Evolutionary conservation across 257 asterid genomes (phyloP).

Genomic region (Scutellaria galericulata): DNA sequence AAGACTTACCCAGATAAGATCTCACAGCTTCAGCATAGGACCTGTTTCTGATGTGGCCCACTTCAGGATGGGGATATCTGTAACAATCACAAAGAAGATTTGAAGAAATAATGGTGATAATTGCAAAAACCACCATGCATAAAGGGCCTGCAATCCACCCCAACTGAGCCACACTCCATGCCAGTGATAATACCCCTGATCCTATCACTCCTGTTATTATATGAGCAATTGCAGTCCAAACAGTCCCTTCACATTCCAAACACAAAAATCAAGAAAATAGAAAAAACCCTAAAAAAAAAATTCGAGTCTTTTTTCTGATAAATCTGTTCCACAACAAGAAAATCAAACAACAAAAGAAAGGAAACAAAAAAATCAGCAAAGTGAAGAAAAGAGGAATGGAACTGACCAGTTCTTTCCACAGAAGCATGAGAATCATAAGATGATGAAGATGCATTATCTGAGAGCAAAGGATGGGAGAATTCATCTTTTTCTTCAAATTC

Average conservation of each 20-base stretch:
- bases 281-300: too few relatives aligned
- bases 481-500: conserved; percentile 40
- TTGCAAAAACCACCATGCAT: conserved; percentile 46
- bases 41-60: conserved; percentile 55
- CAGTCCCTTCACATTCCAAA: conserved; percentile 49
- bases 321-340: too few relatives aligned
- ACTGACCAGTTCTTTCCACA: conserved; percentile 48
- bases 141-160: conserved; percentile 69
- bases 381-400: not conserved
- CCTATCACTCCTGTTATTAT: conserved; percentile 69
- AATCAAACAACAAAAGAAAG: not conserved
- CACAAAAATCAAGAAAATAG: conserved; percentile 21
- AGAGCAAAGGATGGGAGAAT: conserved; percentile 42
- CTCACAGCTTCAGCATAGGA: conserved; percentile 61
- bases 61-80: conserved; percentile 56
- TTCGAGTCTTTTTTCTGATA: too few relatives aligned
- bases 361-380: not conserved
- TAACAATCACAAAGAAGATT: conserved; percentile 62
- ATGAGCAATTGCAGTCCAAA: conserved; percentile 61
- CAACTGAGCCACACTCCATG: conserved; percentile 71
- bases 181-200: conserved; percentile 64
- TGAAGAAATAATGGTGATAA: conserved; percentile 51
- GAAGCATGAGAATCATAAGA: conserved; percentile 39
- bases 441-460: conserved; percentile 49
- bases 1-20: conserved; percentile 49